Evolutionary conservation across 176 grass and related monocot species (phyloP).

Genomic region (Saccharum officinarum): DNA sequence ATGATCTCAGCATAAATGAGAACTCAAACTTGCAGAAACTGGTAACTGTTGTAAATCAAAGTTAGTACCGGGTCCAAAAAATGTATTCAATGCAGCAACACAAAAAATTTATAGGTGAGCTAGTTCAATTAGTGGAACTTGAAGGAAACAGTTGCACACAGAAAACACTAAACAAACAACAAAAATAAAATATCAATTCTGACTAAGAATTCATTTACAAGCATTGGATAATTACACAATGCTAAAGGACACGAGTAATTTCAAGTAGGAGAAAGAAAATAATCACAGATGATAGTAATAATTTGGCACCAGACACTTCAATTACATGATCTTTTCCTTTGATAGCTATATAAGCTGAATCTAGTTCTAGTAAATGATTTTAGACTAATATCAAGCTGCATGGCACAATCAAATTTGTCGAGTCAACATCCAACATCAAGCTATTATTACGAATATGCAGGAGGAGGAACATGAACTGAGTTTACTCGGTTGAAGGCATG

Average conservation of each 20-base stretch:
- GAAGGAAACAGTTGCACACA: neutral
- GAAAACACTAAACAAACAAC: neutral
- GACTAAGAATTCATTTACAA: neutral
- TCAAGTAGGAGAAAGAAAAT: neutral
- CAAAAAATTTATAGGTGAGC: neutral
- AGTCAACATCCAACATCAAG: neutral
- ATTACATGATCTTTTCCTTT: neutral
- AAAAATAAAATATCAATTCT: conserved; percentile 13
- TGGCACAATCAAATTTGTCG: neutral
- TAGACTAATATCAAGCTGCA: neutral
- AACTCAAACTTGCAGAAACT: neutral
- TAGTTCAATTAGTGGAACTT: neutral
- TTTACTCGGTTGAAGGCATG: neutral
- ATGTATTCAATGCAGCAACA: conserved; percentile 2
- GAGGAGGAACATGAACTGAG: neutral
- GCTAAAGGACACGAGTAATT: neutral
- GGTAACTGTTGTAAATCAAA: conserved; percentile 12
- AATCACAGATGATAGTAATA: neutral
- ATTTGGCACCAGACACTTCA: neutral
- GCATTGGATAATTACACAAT: neutral
- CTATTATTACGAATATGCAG: neutral
- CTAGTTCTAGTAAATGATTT: neutral
- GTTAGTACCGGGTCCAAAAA: neutral
- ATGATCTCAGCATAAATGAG: neutral
- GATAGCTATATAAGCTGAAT: neutral